These are phyloP conservation scores for Galerina sulciceps DNA, from an alignment of 768 basidiomycete genomes.

Conservation along the genomic window DNA sequence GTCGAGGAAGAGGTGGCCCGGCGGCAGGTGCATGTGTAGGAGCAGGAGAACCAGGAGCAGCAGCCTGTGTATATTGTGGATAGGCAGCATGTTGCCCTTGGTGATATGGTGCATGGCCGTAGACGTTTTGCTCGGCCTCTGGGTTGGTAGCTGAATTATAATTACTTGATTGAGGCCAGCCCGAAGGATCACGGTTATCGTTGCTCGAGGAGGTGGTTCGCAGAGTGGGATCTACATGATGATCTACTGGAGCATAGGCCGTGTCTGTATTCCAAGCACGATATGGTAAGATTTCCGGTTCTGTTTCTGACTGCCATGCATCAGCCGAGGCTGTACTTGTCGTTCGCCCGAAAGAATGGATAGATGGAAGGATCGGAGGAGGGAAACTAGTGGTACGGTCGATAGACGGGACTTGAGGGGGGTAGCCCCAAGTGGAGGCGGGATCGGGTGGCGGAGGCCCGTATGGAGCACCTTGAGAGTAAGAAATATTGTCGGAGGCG, in stretches of 20 bases:
- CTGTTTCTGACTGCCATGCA: constrained; percentile 31
- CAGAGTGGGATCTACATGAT: constrained; percentile 44
- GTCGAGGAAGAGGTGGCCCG: constrained; percentile 56
- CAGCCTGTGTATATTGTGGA: constrained; percentile 20
- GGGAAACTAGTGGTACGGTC: constrained; percentile 53
- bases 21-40: constrained; percentile 35
- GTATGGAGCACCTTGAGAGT: constrained; percentile 44
- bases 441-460: constrained; percentile 47
- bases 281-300: constrained; percentile 44
- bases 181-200: constrained; percentile 41
- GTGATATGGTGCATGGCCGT: constrained; percentile 12
- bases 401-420: constrained; percentile 38
- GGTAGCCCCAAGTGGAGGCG: constrained; percentile 61
- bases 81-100: constrained; percentile 15
- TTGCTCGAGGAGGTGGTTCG: constrained; percentile 34
- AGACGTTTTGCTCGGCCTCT: constrained; percentile 15
- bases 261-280: constrained; percentile 53
- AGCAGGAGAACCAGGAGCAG: constrained; percentile 26
- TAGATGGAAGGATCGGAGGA: constrained; percentile 56
- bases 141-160: constrained; percentile 10
- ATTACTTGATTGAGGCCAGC: constrained; percentile 31
- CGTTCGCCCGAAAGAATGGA: constrained; percentile 53
- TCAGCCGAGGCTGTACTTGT: constrained; percentile 29
- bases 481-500: constrained; percentile 43
- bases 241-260: constrained; percentile 37